Evolutionary conservation across 768 basidiomycete species (phyloP).

Genomic region (Floccularia luteovirens): DNA sequence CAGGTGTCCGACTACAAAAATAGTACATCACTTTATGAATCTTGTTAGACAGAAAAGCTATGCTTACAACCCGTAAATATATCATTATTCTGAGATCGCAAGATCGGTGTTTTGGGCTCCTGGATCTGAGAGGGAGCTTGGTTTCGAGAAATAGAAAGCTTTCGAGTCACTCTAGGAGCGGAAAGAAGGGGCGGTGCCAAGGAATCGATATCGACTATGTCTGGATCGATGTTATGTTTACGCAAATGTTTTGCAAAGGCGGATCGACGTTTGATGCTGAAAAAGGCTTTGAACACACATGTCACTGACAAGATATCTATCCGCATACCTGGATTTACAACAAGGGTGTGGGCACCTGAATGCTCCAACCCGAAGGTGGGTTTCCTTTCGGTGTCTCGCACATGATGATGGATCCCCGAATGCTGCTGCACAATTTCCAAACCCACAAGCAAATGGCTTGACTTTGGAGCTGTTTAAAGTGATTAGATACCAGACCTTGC

Average conservation of each 20-base stretch:
- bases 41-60: neutral
- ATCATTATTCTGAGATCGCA: too few species aligned
- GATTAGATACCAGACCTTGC: conserved; percentile 2
- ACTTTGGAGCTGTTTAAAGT: conserved; percentile 30
- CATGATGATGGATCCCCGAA: conserved; percentile 71
- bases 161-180: too few species aligned
- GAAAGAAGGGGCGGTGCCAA: conserved; percentile 19
- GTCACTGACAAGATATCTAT: conserved; percentile 1
- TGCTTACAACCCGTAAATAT: too few species aligned
- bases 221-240: conserved; percentile 35
- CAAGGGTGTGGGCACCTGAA: conserved; percentile 35
- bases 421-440: conserved; percentile 33
- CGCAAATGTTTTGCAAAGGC: conserved; percentile 48
- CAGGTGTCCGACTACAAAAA: too few species aligned
- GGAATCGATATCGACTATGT: conserved; percentile 20
- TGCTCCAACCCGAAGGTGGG: conserved; percentile 32
- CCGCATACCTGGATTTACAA: conserved; percentile 41
- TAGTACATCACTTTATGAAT: too few species aligned
- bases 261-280: conserved; percentile 59
- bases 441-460: conserved; percentile 47
- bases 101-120: too few species aligned
- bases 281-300: conserved; percentile 4
- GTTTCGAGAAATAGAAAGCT: too few species aligned
- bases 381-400: conserved; percentile 57
- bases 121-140: too few species aligned